Conservation (phyloP, 495 filamentous ascomycete species). For the Jackrogersella minutella region DNA sequence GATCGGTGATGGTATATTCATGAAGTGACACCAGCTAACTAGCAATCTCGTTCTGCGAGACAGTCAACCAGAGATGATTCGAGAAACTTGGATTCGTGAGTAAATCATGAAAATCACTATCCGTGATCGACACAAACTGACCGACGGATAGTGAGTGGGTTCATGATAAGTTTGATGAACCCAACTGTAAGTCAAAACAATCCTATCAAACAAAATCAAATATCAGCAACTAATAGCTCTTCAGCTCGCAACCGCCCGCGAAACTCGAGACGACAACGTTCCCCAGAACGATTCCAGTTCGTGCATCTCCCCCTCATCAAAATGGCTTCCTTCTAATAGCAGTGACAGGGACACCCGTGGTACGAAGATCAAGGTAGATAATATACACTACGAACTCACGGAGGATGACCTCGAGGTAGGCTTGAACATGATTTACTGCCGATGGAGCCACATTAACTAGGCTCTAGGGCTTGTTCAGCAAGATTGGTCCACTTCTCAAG, state of each 20-base stretch:
- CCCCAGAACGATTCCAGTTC: slow-evolving; percentile 62
- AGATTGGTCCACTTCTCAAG: slow-evolving; percentile 75
- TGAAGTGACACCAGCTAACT: slow-evolving; percentile 66
- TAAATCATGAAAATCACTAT: slow-evolving; percentile 12
- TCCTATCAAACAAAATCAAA: slow-evolving; percentile 21
- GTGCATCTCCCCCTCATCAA: slow-evolving; percentile 22
- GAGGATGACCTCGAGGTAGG: slow-evolving; percentile 84
- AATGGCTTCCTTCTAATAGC: slow-evolving; percentile 18
- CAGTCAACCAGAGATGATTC: slow-evolving; percentile 65
- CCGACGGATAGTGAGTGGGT: slow-evolving; percentile 76
- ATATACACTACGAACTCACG: slow-evolving; percentile 92
- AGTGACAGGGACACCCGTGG: slow-evolving; percentile 53
- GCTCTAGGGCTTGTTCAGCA: slow-evolving; percentile 76
- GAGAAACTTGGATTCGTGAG: slow-evolving; percentile 65
- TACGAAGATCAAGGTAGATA: slow-evolving; percentile 84
- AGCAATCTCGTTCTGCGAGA: slow-evolving; percentile 59
- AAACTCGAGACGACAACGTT: slow-evolving; percentile 51
- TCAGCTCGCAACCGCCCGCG: slow-evolving; percentile 51
- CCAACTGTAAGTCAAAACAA: slow-evolving; percentile 48
- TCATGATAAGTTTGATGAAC: slow-evolving; percentile 84
- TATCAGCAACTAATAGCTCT: slow-evolving; percentile 45
- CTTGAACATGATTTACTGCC: not conserved
- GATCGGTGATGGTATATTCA: slow-evolving; percentile 55
- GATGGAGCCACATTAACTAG: slow-evolving; percentile 16
- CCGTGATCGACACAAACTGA: slow-evolving; percentile 3